Conservation (phyloP, 176 grass and related monocot species). For the Microstegium vimineum region DNA sequence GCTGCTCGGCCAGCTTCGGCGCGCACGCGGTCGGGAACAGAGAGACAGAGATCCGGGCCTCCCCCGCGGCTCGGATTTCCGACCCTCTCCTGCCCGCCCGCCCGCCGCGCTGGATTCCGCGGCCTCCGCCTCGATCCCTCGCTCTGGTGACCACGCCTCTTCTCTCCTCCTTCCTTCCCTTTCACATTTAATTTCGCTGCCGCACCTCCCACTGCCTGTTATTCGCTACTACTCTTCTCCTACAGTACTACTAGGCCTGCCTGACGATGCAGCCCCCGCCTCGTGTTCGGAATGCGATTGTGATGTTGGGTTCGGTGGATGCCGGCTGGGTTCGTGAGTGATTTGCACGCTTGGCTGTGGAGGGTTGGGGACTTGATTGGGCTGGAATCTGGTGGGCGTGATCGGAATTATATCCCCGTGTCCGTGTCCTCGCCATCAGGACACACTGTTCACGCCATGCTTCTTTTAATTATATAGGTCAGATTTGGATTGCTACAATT, state of each 20-base stretch:
- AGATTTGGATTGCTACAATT: not conserved
- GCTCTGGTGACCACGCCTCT: constrained; percentile 19
- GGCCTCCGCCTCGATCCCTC: constrained; percentile 30
- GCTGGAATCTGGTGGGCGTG: not conserved
- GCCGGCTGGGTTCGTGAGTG: not conserved
- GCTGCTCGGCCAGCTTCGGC: not conserved
- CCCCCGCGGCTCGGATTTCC: constrained; percentile 33
- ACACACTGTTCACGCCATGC: not conserved
- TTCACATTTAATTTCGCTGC: not conserved
- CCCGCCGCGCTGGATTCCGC: constrained; percentile 40
- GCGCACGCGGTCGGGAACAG: not conserved
- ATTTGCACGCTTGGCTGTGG: not conserved
- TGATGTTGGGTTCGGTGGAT: not conserved
- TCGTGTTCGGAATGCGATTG: not conserved
- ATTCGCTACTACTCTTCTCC: not conserved
- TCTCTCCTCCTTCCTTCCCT: not conserved
- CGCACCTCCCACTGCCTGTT: not conserved
- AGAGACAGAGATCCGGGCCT: constrained; percentile 40
- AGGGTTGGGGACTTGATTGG: not conserved
- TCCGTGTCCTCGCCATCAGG: not conserved
- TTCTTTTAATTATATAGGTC: not conserved
- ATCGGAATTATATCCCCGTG: not conserved
- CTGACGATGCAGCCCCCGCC: not conserved
- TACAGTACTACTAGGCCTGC: not conserved
- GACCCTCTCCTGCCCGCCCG: not conserved